Percentiles rank a stretch among this genome's conserved stretches.
Evolutionary conservation across 169 alveolate species (phyloP).

Genomic region (Eimeria falciformis): DNA sequence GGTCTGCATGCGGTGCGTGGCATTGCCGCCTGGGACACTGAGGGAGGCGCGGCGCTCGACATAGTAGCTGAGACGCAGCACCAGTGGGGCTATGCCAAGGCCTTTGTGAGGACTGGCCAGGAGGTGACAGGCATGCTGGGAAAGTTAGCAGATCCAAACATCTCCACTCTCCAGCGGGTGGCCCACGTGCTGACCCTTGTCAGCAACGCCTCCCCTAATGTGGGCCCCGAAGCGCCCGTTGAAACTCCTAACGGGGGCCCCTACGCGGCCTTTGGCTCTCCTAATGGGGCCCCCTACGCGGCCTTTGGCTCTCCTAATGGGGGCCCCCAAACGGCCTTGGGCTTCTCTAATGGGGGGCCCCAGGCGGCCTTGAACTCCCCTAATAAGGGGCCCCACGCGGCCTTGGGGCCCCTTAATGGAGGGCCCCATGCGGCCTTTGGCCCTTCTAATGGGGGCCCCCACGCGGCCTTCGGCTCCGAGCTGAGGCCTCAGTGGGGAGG

Average conservation of each 20-base stretch:
- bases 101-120: conserved; percentile 12
- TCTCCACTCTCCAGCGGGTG: neutral
- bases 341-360: neutral
- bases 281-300: neutral
- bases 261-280: conserved; percentile 1
- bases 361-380: neutral
- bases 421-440: neutral
- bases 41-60: neutral
- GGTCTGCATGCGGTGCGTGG: conserved; percentile 21
- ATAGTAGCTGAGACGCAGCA: neutral
- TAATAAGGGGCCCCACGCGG: neutral
- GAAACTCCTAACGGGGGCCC: neutral
- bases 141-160: neutral
- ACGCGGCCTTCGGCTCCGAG: no score
- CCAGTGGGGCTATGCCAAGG: conserved; percentile 41
- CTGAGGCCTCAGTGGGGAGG: no score
- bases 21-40: conserved; percentile 49
- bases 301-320: neutral
- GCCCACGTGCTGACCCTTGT: neutral
- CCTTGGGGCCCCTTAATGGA: neutral
- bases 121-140: neutral
- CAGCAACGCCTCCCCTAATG: neutral
- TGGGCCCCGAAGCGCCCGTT: neutral
- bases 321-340: neutral
- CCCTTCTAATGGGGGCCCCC: neutral